A percentile compares a stretch with the other conserved stretches of the same genome.
Evolutionary conservation across 352 stramenopile species (phyloP).

Genomic region (Pythium biforme): DNA sequence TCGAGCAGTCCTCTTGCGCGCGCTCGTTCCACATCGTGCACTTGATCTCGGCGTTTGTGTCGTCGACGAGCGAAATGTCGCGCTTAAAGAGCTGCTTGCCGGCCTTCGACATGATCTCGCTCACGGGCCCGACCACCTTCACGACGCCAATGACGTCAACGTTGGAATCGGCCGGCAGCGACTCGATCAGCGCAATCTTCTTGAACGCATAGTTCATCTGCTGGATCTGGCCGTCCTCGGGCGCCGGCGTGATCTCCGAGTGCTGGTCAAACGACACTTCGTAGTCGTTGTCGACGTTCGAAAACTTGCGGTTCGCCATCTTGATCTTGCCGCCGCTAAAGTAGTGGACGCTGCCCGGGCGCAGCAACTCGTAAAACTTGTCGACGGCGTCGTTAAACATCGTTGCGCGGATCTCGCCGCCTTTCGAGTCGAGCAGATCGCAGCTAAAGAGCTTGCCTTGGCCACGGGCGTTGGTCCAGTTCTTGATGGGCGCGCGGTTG

Average conservation of each 20-base stretch:
- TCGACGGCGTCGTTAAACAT: conserved; percentile 99
- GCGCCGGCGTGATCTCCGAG: conserved; percentile 91
- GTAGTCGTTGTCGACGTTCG: conserved; percentile 95
- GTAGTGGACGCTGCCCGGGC: conserved; percentile 90
- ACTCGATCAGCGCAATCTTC: conserved; percentile 93
- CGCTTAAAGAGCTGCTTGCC: conserved; percentile 96
- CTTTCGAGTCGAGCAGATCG: conserved; percentile 94
- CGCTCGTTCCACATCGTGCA: conserved; percentile 97
- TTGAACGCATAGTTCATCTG: conserved; percentile 92
- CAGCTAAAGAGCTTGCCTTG: conserved; percentile 96
- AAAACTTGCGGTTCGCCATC: conserved; percentile 97
- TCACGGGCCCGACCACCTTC: conserved; percentile 89
- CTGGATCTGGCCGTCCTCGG: conserved; percentile 90
- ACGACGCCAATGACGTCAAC: conserved; percentile 97
- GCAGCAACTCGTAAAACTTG: conserved; percentile 94
- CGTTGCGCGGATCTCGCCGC: conserved; percentile 96
- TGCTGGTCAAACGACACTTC: conserved; percentile 98
- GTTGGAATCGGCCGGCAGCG: conserved; percentile 78
- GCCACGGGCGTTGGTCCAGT: conserved; percentile 95
- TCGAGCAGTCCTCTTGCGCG: conserved; percentile 79
- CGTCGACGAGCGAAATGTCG: conserved; percentile 95
- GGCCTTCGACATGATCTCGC: conserved; percentile 94
- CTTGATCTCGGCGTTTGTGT: conserved; percentile 94
- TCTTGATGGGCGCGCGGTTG: conserved; percentile 91
- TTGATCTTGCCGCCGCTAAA: conserved; percentile 96